phyloP scores from a whole-genome alignment of 73 alveolate genomes.

The Paramecium biaurelia region DNA sequence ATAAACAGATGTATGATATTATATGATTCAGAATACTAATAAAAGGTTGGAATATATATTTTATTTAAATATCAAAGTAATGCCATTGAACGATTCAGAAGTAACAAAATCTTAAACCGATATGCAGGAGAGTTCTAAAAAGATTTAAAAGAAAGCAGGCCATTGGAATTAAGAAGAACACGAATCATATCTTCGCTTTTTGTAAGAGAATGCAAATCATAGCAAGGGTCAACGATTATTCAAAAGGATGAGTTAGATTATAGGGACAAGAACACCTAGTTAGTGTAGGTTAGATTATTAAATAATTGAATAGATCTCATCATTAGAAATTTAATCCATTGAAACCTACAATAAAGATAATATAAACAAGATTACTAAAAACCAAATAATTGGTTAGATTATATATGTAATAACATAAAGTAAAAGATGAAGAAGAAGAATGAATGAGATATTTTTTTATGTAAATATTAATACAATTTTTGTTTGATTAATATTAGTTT shows the following conservation, averaged over 20 bases:
- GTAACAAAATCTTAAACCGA: slow-evolving; percentile 11
- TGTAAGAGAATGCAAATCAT: background rate
- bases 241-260: background rate
- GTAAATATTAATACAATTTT: background rate
- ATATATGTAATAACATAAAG: background rate
- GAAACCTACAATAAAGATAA: background rate
- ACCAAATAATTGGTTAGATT: slow-evolving; percentile 15
- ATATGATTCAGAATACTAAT: background rate
- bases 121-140: background rate
- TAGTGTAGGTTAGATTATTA: background rate
- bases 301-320: slow-evolving; percentile 1
- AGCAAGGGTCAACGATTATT: slow-evolving; percentile 2
- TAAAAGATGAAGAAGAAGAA: background rate
- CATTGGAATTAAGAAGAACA: slow-evolving; percentile 39
- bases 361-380: background rate
- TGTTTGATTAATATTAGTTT: background rate
- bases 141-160: background rate
- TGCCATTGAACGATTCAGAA: slow-evolving; percentile 7
- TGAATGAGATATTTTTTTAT: background rate
- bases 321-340: slow-evolving; percentile 23
- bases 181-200: slow-evolving; percentile 3
- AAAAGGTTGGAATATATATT: background rate
- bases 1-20: background rate
- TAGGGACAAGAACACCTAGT: slow-evolving; percentile 47
- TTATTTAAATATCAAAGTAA: background rate